These are phyloP conservation scores for Backusella parvicylindrica DNA, from an alignment of 192 early-diverging fungal species.

Conservation along the genomic window DNA sequence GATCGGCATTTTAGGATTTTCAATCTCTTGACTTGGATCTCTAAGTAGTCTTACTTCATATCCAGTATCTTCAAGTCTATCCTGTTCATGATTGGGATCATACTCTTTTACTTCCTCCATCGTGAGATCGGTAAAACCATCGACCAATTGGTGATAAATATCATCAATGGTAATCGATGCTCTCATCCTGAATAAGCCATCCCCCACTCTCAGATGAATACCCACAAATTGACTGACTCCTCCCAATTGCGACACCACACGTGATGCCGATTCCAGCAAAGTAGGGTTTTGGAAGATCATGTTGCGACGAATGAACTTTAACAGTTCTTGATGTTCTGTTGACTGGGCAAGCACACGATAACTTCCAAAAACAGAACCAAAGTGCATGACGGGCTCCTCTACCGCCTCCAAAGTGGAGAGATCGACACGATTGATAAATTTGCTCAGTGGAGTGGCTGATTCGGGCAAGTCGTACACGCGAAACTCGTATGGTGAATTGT, in stretches of 20 bases:
- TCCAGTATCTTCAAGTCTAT: slow-evolving; percentile 30
- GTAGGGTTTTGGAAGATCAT: slow-evolving; percentile 50
- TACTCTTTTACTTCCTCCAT: slow-evolving; percentile 26
- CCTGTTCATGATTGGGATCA: slow-evolving; percentile 28
- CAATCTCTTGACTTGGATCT: background rate
- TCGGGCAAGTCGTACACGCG: slow-evolving; percentile 51
- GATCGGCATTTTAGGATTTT: background rate
- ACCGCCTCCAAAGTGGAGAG: slow-evolving; percentile 32
- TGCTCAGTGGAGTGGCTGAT: slow-evolving; percentile 30
- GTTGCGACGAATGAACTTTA: slow-evolving; percentile 34
- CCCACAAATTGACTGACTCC: slow-evolving; percentile 46
- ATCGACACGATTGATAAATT: slow-evolving; percentile 38
- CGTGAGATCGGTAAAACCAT: slow-evolving; percentile 34
- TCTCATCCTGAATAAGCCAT: slow-evolving; percentile 44
- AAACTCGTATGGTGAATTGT: slow-evolving; percentile 48
- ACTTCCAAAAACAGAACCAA: slow-evolving; percentile 51
- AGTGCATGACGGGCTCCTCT: slow-evolving; percentile 41
- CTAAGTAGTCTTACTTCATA: slow-evolving; percentile 33
- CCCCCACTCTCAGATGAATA: slow-evolving; percentile 49
- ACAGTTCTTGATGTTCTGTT: slow-evolving; percentile 37
- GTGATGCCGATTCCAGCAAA: slow-evolving; percentile 38
- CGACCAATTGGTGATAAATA: slow-evolving; percentile 41
- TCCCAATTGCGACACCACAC: slow-evolving; percentile 45
- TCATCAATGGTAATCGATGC: slow-evolving; percentile 45
- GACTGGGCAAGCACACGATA: slow-evolving; percentile 43